These are phyloP conservation scores for Cnidoscolus chayamansa DNA, from an alignment of 441 rosid genomes.

Conservation along the genomic window DNA sequence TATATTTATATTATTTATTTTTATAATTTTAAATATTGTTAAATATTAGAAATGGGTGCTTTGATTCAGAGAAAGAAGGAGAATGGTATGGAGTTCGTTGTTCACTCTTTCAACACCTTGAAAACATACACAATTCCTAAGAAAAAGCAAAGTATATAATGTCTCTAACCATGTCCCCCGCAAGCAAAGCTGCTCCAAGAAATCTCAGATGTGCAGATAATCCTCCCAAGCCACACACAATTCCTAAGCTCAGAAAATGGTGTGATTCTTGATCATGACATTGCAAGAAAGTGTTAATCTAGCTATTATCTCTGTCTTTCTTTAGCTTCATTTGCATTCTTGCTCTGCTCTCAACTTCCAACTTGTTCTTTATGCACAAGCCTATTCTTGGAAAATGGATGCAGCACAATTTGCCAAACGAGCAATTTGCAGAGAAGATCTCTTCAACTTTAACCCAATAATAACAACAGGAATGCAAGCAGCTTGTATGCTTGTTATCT, in stretches of 20 bases:
- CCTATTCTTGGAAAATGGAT: conserved; percentile 20
- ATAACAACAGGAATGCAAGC: conserved; percentile 13
- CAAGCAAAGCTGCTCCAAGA: conserved; percentile 8
- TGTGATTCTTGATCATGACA: background rate
- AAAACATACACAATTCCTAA: background rate
- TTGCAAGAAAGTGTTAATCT: background rate
- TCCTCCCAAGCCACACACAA: conserved; percentile 1
- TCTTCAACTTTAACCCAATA: conserved; percentile 47
- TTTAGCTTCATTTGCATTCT: background rate
- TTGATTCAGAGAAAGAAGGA: background rate
- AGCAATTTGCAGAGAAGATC: conserved; percentile 28
- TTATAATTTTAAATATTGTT: no score
- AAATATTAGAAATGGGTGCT: background rate
- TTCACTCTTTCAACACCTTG: background rate
- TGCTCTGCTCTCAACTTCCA: background rate
- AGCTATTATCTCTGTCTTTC: background rate
- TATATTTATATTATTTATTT: no score
- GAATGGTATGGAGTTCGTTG: background rate
- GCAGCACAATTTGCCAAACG: conserved; percentile 17
- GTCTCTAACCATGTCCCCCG: background rate
- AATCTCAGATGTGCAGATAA: conserved; percentile 1
- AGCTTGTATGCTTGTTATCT: conserved; percentile 2
- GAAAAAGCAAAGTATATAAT: background rate
- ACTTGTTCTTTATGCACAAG: background rate
- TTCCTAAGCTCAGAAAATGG: background rate